Percentiles rank a stretch among this genome's conserved stretches.
These are phyloP conservation scores for Medicago arabica DNA, from an alignment of 306 rosid species.

Conservation along the genomic window DNA sequence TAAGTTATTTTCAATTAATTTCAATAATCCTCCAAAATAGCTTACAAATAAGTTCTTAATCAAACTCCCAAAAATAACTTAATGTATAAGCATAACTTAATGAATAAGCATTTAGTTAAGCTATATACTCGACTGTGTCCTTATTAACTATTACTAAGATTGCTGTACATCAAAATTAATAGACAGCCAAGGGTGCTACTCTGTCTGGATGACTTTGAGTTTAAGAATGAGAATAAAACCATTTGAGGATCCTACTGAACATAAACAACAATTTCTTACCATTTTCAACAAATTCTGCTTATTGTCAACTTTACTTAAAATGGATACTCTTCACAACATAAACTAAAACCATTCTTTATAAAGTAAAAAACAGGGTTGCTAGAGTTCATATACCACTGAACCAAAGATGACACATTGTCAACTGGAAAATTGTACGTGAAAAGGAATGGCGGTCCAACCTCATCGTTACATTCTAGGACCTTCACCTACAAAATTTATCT, in stretches of 20 bases:
- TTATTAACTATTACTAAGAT: constrained; percentile 8
- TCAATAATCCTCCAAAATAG: neutral
- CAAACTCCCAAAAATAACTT: neutral
- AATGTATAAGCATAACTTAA: too few species aligned
- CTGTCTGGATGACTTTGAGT: neutral
- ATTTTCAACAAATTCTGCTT: constrained; percentile 29
- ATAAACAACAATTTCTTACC: constrained; percentile 12
- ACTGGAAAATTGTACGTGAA: neutral
- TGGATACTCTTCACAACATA: constrained; percentile 21
- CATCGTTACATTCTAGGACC: constrained; percentile 18
- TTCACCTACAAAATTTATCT: constrained; percentile 8
- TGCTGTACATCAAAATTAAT: neutral
- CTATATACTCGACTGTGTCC: neutral
- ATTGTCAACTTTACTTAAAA: constrained; percentile 23
- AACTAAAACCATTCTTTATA: constrained; percentile 31
- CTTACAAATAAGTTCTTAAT: neutral
- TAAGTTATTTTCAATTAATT: neutral
- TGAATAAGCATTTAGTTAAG: constrained; percentile 1
- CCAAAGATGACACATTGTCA: constrained; percentile 9
- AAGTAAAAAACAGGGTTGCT: constrained; percentile 17
- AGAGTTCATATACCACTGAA: constrained; percentile 16
- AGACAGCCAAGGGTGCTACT: constrained; percentile 1
- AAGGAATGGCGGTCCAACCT: neutral
- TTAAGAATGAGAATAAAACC: constrained; percentile 23
- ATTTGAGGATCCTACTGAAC: constrained; percentile 21